Percentiles rank a stretch among this genome's conserved stretches.
Evolutionary conservation across 164 flowering plant species (phyloP).

Genomic region (Tetracentron sinense): DNA sequence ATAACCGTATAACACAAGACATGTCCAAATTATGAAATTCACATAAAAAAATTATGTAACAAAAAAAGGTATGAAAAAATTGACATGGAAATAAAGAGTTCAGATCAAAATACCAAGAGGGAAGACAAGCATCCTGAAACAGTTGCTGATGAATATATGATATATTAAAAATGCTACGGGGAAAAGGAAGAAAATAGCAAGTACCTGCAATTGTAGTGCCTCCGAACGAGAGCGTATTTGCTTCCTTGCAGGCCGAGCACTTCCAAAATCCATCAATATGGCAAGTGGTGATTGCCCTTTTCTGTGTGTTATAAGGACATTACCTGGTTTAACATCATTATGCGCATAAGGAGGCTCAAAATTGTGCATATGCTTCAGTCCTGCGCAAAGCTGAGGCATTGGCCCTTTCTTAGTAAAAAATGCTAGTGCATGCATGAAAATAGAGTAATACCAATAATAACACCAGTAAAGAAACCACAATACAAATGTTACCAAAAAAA

Average conservation of each 20-base stretch:
- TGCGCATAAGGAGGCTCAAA: conserved; percentile 95
- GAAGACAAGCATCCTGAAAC: not conserved
- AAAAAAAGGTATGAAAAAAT: not conserved
- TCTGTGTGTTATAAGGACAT: conserved; percentile 78
- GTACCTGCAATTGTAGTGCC: conserved; percentile 91
- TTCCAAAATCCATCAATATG: conserved; percentile 96
- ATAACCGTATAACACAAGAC: too few species aligned
- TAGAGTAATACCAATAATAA: not conserved
- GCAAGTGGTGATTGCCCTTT: conserved; percentile 87
- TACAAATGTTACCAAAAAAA: not conserved
- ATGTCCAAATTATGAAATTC: not conserved
- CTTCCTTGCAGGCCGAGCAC: conserved; percentile 86
- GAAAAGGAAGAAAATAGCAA: conserved; percentile 7
- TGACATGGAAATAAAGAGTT: not conserved
- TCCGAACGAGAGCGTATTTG: conserved; percentile 82
- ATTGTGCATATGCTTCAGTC: conserved; percentile 91
- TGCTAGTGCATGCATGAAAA: not conserved
- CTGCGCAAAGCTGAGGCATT: conserved; percentile 85
- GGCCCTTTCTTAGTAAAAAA: conserved; percentile 2
- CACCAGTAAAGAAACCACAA: not conserved
- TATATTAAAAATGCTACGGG: not conserved
- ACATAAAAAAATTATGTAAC: not conserved
- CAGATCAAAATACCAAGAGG: not conserved
- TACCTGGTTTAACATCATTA: conserved; percentile 97
- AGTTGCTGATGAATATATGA: not conserved